Evolutionary conservation across 768 basidiomycete genomes (phyloP).

Genomic region (Tricholomella constricta): DNA sequence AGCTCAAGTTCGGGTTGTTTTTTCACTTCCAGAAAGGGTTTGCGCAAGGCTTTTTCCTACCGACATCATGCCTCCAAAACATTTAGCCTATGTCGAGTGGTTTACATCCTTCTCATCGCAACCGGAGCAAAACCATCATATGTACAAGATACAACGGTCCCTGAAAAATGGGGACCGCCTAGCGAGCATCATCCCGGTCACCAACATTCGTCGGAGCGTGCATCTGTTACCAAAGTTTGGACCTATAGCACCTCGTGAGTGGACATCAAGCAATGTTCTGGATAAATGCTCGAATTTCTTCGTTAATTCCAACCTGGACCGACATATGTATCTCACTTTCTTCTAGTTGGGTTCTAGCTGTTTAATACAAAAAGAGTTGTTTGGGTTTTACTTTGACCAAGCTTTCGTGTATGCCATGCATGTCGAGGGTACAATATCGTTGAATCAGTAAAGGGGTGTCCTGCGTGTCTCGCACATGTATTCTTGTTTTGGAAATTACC

Average conservation of each 20-base stretch:
- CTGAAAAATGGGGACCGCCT: constrained; percentile 4
- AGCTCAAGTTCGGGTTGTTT: constrained; percentile 25
- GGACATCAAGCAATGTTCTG: constrained; percentile 31
- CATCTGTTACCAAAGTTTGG: constrained; percentile 32
- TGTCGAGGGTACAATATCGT: too few relatives aligned
- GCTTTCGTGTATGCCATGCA: too few relatives aligned
- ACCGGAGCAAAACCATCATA: constrained; percentile 22
- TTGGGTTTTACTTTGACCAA: too few relatives aligned
- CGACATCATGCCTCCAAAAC: constrained; percentile 3
- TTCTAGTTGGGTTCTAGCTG: too few relatives aligned
- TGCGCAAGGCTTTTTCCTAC: constrained; percentile 8
- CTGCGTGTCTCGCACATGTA: too few relatives aligned
- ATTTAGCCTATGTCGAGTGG: constrained; percentile 32
- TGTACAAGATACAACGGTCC: constrained; percentile 24
- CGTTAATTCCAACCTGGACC: background rate
- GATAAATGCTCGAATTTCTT: background rate
- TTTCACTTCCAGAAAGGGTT: constrained; percentile 18
- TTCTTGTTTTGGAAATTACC: too few relatives aligned
- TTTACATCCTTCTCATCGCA: constrained; percentile 19
- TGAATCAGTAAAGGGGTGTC: too few relatives aligned
- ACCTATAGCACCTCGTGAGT: constrained; percentile 21
- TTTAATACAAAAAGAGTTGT: too few relatives aligned
- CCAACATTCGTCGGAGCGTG: constrained; percentile 22
- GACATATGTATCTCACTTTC: background rate
- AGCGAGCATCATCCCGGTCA: constrained; percentile 22